Evolutionary conservation across 192 early-diverging fungal genomes (phyloP), one percentile per base, ranked within the genome.

Genomic region (Funneliformis geosporum): DNA sequence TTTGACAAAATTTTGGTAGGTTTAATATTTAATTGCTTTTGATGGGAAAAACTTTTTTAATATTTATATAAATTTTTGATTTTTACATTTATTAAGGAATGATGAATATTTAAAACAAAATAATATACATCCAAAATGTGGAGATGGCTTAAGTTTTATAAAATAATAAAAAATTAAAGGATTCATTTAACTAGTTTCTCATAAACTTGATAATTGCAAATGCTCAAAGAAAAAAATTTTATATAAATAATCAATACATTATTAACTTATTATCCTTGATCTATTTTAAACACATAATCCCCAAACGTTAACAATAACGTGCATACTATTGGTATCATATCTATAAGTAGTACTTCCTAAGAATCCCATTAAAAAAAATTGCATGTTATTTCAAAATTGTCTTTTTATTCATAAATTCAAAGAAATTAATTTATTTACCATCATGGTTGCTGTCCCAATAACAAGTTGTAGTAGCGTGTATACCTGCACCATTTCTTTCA

Each of bases 1-100:
- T 83, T 82, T 97, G 80, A 97, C 95, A 59, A 97, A 97, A 86
- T 99, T 99, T 83, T 99, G 96, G 96, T 85, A 84, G 67, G 86
- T 75, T 73, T 9, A 1, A 47, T 70, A 73, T 40, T 69, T 1
- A 23, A 62, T 33, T 73, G 55, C 39, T 23, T 18, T 16, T 14
- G 4, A 55, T 21, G 9, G 14, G 0, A 4, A 21, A 40, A 8
- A 18, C 33, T 33, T 16, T 38, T 40, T 40, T 40, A 21, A 14
- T 40, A 28, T 12, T 59, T n/a, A 21, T 38, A 28, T 21, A 23
- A 23, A 81, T 43, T 60, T n/a, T 46, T 42, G 10, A 28, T 25
- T 38, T 25, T 55, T 16, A 23, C 12, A 43, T 33, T 33, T 69
- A 11, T 38, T 27, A 65, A 87, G 86, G 86, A 89, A 83, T 72